Percentiles rank a stretch among this genome's conserved stretches.
phyloP scores from a whole-genome alignment of 1,284 basidiomycete genomes.

The Acaromyces ingoldii region DNA sequence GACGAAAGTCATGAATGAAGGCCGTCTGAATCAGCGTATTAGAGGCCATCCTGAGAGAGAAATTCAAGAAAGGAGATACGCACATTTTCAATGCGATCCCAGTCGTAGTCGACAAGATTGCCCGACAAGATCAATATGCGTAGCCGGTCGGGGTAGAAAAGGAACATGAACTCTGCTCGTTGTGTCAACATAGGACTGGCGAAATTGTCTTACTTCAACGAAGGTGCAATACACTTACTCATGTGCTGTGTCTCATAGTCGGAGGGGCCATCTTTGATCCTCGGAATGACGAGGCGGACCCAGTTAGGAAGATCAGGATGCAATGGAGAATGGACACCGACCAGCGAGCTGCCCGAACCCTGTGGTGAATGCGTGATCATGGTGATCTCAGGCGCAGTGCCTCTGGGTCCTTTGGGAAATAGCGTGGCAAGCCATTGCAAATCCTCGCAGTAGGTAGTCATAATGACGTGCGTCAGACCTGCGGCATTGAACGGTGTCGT shows the following conservation, averaged over 20 bases:
- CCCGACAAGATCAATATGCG: slow-evolving; percentile 37
- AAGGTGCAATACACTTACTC: neutral
- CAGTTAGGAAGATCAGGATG: slow-evolving; percentile 4
- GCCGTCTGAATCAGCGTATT: slow-evolving; percentile 15
- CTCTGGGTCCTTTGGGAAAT: slow-evolving; percentile 24
- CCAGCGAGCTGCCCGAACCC: too few species aligned
- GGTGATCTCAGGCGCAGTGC: slow-evolving; percentile 18
- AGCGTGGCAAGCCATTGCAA: slow-evolving; percentile 40
- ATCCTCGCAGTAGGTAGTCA: slow-evolving; percentile 39
- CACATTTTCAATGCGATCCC: slow-evolving; percentile 44
- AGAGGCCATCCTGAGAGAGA: neutral
- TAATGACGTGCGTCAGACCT: slow-evolving; percentile 25
- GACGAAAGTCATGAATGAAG: slow-evolving; percentile 46
- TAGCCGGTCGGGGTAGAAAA: slow-evolving; percentile 30
- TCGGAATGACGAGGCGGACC: slow-evolving; percentile 9
- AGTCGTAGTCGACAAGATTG: slow-evolving; percentile 43
- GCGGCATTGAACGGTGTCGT: slow-evolving; percentile 17
- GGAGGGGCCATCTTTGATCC: slow-evolving; percentile 10
- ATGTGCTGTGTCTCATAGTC: slow-evolving; percentile 22
- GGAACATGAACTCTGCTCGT: slow-evolving; percentile 26
- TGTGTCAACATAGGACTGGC: neutral
- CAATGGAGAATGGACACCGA: slow-evolving; percentile 1
- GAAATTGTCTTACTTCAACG: neutral
- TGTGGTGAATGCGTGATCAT: slow-evolving; percentile 20
- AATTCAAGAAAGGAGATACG: neutral